A percentile compares a stretch with the other conserved stretches of the same genome.
These are phyloP conservation scores for Jackrogersella minutella DNA, from an alignment of 495 filamentous ascomycete genomes.

Conservation along the genomic window DNA sequence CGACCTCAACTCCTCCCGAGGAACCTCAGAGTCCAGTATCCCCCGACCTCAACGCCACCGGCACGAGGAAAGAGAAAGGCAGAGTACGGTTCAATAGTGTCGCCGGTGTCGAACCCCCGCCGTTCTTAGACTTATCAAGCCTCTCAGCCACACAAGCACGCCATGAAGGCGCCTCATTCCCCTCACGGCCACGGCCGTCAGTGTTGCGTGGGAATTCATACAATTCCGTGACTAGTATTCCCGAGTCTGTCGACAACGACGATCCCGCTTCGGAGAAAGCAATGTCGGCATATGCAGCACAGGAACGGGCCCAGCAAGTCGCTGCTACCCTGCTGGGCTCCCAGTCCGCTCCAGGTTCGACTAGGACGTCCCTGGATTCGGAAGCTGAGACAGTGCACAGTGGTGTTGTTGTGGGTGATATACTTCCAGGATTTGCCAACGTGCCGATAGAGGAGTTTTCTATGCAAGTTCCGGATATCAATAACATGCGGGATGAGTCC, in stretches of 20 bases:
- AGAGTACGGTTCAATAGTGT: constrained; percentile 46
- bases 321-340: constrained; percentile 44
- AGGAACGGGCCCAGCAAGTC: constrained; percentile 50
- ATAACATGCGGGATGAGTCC: constrained; percentile 30
- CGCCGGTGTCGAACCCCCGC: constrained; percentile 34
- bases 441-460: constrained; percentile 25
- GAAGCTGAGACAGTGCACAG: constrained; percentile 34
- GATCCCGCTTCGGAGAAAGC: constrained; percentile 41
- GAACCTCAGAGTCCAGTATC: constrained; percentile 34
- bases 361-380: constrained; percentile 49
- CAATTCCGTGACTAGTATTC: constrained; percentile 38
- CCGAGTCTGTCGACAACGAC: constrained; percentile 41
- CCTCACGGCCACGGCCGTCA: constrained; percentile 44
- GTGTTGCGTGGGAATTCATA: constrained; percentile 49
- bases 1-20: constrained; percentile 38
- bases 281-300: constrained; percentile 50
- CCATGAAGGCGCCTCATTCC: constrained; percentile 13
- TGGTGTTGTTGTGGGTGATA: constrained; percentile 5
- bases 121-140: constrained; percentile 29
- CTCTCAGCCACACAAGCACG: constrained; percentile 20
- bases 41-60: constrained; percentile 22
- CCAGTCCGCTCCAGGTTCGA: constrained; percentile 49
- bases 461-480: constrained; percentile 31
- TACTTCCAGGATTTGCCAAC: constrained; percentile 34
- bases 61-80: constrained; percentile 42